Evolutionary conservation across 116 monocot species (phyloP).

Genomic region (Posidonia oceanica): DNA sequence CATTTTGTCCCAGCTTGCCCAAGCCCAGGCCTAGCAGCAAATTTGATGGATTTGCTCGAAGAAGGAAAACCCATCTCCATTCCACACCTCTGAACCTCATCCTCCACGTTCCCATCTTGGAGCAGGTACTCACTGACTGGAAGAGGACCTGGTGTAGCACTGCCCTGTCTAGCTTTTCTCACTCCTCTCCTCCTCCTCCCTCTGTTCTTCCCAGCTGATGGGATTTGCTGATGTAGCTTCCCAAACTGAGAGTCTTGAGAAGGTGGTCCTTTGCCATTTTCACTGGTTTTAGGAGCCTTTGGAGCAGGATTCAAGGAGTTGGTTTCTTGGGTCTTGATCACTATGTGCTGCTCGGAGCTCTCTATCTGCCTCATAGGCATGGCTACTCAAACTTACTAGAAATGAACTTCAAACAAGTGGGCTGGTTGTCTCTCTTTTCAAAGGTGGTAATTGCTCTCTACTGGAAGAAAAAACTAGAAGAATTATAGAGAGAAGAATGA

Average conservation of each 20-base stretch:
- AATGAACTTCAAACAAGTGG: not conserved
- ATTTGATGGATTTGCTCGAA: conserved; percentile 21
- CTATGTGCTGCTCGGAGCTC: conserved; percentile 26
- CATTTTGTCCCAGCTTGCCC: conserved; percentile 31
- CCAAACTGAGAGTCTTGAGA: conserved; percentile 5
- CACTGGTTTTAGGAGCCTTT: conserved; percentile 14
- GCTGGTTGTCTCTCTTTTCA: not conserved
- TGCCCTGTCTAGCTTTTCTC: conserved; percentile 13
- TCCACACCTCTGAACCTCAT: not conserved
- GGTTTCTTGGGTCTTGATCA: conserved; percentile 20
- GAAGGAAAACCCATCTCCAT: conserved; percentile 15
- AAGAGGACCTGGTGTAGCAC: not conserved
- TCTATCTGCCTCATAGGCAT: conserved; percentile 40
- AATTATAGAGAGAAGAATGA: not conserved
- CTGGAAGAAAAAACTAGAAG: not conserved
- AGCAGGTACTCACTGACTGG: not conserved
- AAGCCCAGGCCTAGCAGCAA: conserved; percentile 27
- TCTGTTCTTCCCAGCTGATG: conserved; percentile 12
- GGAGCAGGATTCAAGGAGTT: conserved; percentile 10
- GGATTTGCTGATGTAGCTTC: not conserved
- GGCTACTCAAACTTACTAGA: not conserved
- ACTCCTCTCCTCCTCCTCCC: conserved; percentile 15
- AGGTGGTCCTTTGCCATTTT: conserved; percentile 20
- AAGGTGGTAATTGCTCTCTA: no score
- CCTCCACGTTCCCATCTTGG: conserved; percentile 5